Conservation (phyloP, 1,284 basidiomycete genomes). For the Malassezia slooffiae region DNA sequence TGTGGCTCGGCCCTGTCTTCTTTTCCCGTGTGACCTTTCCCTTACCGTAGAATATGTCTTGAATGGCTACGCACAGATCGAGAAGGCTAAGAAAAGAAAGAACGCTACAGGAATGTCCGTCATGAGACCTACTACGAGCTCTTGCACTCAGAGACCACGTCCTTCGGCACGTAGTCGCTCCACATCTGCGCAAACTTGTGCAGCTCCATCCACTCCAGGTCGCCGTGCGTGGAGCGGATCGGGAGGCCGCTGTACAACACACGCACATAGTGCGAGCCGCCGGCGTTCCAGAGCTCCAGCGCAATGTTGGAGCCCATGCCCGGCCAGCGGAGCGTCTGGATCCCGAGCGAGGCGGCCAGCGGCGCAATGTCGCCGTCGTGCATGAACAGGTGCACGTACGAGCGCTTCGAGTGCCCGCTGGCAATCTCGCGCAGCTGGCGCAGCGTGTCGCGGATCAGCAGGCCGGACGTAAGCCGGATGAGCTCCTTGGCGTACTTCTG, state of each 20-base stretch:
- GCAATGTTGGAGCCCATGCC: constrained; percentile 14
- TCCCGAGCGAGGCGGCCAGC: constrained; percentile 9
- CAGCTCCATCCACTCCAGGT: constrained; percentile 9
- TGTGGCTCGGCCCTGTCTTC: no score
- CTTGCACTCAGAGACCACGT: constrained; percentile 8
- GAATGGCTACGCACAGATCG: no score
- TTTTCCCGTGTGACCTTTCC: no score
- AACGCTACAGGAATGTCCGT: no score
- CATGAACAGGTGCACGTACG: constrained; percentile 11
- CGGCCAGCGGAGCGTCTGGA: constrained; percentile 10
- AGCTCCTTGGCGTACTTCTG: constrained; percentile 10
- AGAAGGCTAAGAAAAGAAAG: no score
- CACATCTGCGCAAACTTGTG: not conserved
- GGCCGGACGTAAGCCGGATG: constrained; percentile 10
- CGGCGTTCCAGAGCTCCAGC: constrained; percentile 6
- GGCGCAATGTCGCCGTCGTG: constrained; percentile 11
- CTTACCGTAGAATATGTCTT: no score
- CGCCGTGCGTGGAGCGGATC: constrained; percentile 5
- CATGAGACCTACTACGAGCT: no score
- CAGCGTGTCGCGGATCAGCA: constrained; percentile 7
- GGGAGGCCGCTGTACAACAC: constrained; percentile 8
- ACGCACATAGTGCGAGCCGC: not conserved
- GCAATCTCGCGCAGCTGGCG: constrained; percentile 2
- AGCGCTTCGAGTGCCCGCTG: not conserved
- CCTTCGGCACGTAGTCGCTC: constrained; percentile 3